These are phyloP conservation scores for Batkoa obscura DNA, from an alignment of 371 early-diverging fungal species.

Conservation along the genomic window DNA sequence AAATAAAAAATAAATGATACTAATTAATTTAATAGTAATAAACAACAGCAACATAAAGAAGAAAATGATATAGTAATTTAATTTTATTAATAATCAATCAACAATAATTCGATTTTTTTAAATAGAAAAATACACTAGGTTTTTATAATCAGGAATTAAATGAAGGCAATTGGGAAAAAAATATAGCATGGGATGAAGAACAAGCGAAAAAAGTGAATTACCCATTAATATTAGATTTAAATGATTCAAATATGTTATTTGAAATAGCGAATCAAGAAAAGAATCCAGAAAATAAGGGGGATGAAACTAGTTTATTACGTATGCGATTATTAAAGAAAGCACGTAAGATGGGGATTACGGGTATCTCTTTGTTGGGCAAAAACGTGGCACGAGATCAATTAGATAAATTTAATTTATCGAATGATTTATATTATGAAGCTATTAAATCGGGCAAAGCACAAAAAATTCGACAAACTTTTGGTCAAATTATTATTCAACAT, in stretches of 20 bases:
- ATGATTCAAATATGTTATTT: constrained; percentile 55
- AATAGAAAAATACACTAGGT: constrained; percentile 9
- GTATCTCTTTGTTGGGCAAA: constrained; percentile 25
- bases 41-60: neutral
- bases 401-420: constrained; percentile 86
- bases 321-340: neutral
- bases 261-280: constrained; percentile 31
- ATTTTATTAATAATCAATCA: neutral
- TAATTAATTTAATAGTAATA: too few species aligned
- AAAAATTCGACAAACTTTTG: constrained; percentile 75
- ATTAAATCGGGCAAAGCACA: constrained; percentile 45
- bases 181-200: constrained; percentile 60
- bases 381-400: constrained; percentile 21
- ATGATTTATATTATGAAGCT: constrained; percentile 86
- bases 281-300: too few species aligned
- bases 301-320: neutral
- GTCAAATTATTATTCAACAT: constrained; percentile 81
- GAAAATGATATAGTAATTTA: neutral
- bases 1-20: too few species aligned
- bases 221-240: constrained; percentile 46
- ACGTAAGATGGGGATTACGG: constrained; percentile 8
- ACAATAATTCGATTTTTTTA: too few species aligned
- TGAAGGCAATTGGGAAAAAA: constrained; percentile 39
- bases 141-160: constrained; percentile 32
- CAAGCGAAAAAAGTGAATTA: constrained; percentile 28